These are phyloP conservation scores for Ceratocystis harringtonii DNA, from an alignment of 2,329 filamentous ascomycete species.

Conservation along the genomic window DNA sequence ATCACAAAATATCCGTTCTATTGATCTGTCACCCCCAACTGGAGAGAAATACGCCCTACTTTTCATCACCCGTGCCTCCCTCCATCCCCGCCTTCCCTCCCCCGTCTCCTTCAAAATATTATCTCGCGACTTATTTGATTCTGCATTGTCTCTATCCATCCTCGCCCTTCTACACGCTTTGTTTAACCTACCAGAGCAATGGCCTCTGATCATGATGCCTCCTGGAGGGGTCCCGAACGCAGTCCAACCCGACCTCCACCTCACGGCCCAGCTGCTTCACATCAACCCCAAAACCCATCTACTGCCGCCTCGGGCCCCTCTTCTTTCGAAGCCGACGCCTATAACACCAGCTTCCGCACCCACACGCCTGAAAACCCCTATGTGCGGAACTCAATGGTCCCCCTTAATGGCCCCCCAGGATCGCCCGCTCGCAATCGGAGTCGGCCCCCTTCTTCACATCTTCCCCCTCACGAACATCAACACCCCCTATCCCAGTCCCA, in stretches of 20 bases:
- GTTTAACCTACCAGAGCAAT: conserved; percentile 5
- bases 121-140: not conserved
- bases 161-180: not conserved
- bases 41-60: not conserved
- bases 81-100: too few species aligned
- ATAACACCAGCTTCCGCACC: conserved; percentile 9
- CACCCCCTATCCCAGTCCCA: conserved; percentile 11
- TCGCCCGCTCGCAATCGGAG: conserved; percentile 15
- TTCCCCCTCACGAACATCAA: conserved; percentile 1
- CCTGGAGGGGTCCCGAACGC: conserved; percentile 15
- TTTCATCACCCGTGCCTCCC: not conserved
- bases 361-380: conserved; percentile 14
- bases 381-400: conserved; percentile 7
- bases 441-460: conserved; percentile 11
- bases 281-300: not conserved
- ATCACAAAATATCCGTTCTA: not conserved
- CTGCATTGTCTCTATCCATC: not conserved
- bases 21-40: not conserved
- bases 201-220: conserved; percentile 16
- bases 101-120: too few species aligned
- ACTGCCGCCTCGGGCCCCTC: conserved; percentile 6
- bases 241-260: conserved; percentile 14
- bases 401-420: conserved; percentile 8
- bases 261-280: conserved; percentile 1
- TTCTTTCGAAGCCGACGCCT: conserved; percentile 14